Evolutionary conservation across 257 asterid species (phyloP), one percentile per base, ranked within the genome.

Genomic region (Primulina eburnea): DNA sequence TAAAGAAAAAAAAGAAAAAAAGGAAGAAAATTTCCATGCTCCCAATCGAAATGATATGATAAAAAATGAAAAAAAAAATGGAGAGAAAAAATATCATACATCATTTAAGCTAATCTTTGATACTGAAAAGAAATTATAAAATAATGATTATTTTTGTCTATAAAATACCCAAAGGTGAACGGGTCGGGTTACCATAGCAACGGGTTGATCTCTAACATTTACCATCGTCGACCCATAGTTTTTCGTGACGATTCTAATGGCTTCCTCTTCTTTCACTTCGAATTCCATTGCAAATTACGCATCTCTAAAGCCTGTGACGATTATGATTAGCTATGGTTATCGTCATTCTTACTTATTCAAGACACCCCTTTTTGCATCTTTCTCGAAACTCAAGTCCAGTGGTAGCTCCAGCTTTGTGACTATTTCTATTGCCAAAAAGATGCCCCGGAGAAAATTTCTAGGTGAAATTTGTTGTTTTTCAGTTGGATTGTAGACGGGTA

Each of bases 351-450:
- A 33, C 65, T 77, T 79, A 53, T 79, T 75, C 67, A 67, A 67
- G 57, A 14, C 57, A 50, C 57, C 87, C 14, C 69, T 73, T 24
- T 56, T 62, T 28, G 32, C 79, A 60, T 80, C 81, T 75, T 73
- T 76, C 66, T 79, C 71, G 43, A 81, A 83, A 72, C 67, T 64
- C 75, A 70, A 74, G 56, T 84, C 84, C 32, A 76, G 78, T 74
- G 73, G 75, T 68, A 68, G 72, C 77, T 71, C 83, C 62, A 67
- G 35, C 53, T 67, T 80, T 65, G 50, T 79, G 68, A 76, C 91
- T 66, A 29, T 87, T 30, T 76, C 88, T 2, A 59, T 73, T 78
- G 60, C 79, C 66, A 70, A 79, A 38, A 85, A 77, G 67, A 73
- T 21, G 57, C 81, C 81, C 67, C 70, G 78, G 40, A 81, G 56